Evolutionary conservation across 1,284 basidiomycete genomes (phyloP).

Genomic region (Athelia sp.): DNA sequence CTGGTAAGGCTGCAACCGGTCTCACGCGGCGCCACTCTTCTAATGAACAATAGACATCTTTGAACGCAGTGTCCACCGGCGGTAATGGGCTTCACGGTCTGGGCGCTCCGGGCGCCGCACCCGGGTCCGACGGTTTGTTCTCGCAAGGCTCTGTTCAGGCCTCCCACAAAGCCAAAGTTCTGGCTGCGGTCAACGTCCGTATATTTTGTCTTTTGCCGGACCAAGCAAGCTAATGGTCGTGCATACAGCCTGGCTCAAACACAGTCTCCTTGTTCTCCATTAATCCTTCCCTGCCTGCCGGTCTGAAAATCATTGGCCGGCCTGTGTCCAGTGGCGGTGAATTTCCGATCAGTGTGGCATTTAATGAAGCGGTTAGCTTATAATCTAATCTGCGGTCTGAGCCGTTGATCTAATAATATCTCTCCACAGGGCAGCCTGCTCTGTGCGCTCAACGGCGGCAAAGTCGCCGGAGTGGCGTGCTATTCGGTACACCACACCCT

Average conservation of each 20-base stretch:
- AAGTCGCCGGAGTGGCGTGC: slow-evolving; percentile 44
- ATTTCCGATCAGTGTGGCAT: slow-evolving; percentile 43
- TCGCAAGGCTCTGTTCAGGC: slow-evolving; percentile 41
- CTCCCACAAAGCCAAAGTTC: slow-evolving; percentile 30
- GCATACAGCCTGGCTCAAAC: slow-evolving; percentile 38
- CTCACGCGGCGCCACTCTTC: not conserved
- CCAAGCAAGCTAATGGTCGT: not conserved
- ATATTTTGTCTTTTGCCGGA: slow-evolving; percentile 9
- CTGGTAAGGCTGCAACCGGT: slow-evolving; percentile 16
- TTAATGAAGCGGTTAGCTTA: too few species aligned
- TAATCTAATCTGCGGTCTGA: too few species aligned
- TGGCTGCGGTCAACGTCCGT: slow-evolving; percentile 41
- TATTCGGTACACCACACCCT: slow-evolving; percentile 34
- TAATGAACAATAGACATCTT: slow-evolving; percentile 19
- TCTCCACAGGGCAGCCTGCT: slow-evolving; percentile 30
- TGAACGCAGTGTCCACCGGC: slow-evolving; percentile 29
- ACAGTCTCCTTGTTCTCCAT: slow-evolving; percentile 41
- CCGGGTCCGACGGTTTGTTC: slow-evolving; percentile 42
- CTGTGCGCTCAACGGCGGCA: slow-evolving; percentile 43
- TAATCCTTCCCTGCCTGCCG: slow-evolving; percentile 34
- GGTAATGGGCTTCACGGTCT: slow-evolving; percentile 37
- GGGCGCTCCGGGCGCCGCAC: slow-evolving; percentile 16
- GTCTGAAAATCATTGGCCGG: slow-evolving; percentile 33
- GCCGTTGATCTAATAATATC: too few species aligned
- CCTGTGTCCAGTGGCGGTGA: slow-evolving; percentile 39